Evolutionary conservation across 371 early-diverging fungal species (phyloP), one percentile per base, ranked within the genome.

Genomic region (Mortierella sp.): DNA sequence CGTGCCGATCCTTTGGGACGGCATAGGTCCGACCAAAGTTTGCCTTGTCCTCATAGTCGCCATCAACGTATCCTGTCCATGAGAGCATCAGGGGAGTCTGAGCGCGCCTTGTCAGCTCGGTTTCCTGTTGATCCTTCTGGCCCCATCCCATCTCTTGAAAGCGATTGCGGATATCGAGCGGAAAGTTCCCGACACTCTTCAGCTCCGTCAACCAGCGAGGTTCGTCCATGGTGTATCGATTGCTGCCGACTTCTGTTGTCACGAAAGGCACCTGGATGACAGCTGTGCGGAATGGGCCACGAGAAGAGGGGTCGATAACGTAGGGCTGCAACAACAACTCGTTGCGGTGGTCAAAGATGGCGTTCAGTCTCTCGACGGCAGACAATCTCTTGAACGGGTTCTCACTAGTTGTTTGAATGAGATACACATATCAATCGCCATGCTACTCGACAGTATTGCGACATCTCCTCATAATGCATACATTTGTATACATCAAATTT

Each of bases 141-240:
- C 90, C 91, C 92, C 92, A 93, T 0, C 91, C 90, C 0, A 92
- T 74, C 41, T 89, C 90, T 70, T 91, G 90, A 31, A 93, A 91
- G 37, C 88, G 91, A 22, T 86, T 85, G 29, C 91, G 89, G 16
- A 93, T 85, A 68, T 92, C 93, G 26, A 88, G 84, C 2, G 91
- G 88, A 37, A 91, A 90, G 47, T 90, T 89, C 67, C 90, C 89
- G 1, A 88, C 87, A 70, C 85, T 86, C 66, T 89, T 91, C 24
- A 92, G 72, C 65, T 92, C 90, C 13, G 88, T 85, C 84, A 90
- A 87, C 90, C 91, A 91, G 9, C 89, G 87, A 10, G 91, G 90
- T 34, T 92, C 92, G 31, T 92, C 91, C 79, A 91, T 78, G 0
- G 91, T 89, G 53, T 90, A 90, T 11, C 88, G 90, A 45, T 87